Percentiles rank a stretch among this genome's conserved stretches.
phyloP scores from a whole-genome alignment of 2,329 filamentous ascomycete genomes.

The Magnaporthiopsis poae region DNA sequence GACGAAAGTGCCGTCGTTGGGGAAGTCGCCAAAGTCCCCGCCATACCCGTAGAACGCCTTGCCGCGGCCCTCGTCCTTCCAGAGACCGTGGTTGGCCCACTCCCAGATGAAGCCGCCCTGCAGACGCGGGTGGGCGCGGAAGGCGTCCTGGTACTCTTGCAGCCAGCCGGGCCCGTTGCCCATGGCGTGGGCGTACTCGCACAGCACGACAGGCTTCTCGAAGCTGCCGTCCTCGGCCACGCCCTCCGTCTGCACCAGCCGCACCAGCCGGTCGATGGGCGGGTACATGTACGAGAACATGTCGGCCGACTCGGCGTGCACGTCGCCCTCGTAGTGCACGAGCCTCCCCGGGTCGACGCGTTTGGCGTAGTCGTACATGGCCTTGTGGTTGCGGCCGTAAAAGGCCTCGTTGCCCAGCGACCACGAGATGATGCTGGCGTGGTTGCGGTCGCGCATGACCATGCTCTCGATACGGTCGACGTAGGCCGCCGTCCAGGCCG shows the following conservation, averaged over 20 bases:
- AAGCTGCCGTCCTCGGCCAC: constrained; percentile 32
- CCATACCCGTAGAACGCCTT: constrained; percentile 48
- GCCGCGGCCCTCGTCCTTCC: constrained; percentile 32
- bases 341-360: constrained; percentile 46
- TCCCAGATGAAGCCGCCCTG: constrained; percentile 62
- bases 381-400: constrained; percentile 57
- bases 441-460: constrained; percentile 60
- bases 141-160: constrained; percentile 57
- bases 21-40: constrained; percentile 51
- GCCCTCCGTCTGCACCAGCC: constrained; percentile 33
- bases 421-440: constrained; percentile 63
- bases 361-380: constrained; percentile 57
- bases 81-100: constrained; percentile 53
- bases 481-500: constrained; percentile 53
- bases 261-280: constrained; percentile 38
- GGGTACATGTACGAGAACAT: constrained; percentile 63
- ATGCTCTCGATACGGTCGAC: constrained; percentile 56
- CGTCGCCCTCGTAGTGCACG: constrained; percentile 59
- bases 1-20: constrained; percentile 52
- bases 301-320: constrained; percentile 48
- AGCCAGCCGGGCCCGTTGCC: constrained; percentile 63
- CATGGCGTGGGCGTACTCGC: constrained; percentile 56
- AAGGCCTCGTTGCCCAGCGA: constrained; percentile 65
- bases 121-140: constrained; percentile 48
- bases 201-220: constrained; percentile 49